phyloP scores from a whole-genome alignment of 495 filamentous ascomycete species.

The Sabuloglossum arenarium region DNA sequence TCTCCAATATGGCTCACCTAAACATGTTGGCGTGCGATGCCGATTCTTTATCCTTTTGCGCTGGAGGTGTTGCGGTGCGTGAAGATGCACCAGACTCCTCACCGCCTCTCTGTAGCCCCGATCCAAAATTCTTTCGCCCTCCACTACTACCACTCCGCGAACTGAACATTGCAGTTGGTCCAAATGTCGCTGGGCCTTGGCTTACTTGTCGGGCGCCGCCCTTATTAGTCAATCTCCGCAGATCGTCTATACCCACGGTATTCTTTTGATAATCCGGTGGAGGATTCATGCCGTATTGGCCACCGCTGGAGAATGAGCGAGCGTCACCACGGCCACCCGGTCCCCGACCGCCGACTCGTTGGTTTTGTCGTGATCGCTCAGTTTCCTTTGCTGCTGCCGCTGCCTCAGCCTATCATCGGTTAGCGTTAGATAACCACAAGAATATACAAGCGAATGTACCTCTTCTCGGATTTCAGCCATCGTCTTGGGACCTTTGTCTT shows the following conservation, averaged over 20 bases:
- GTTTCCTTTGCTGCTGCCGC: conserved; percentile 43
- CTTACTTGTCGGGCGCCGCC: conserved; percentile 24
- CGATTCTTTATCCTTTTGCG: conserved; percentile 31
- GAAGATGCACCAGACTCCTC: conserved; percentile 73
- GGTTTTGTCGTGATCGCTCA: conserved; percentile 35
- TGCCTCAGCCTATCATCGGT: conserved; percentile 36
- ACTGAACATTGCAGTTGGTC: conserved; percentile 56
- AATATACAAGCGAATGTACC: conserved; percentile 25
- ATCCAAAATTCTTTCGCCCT: conserved; percentile 52
- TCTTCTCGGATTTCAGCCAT: conserved; percentile 78
- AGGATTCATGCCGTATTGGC: conserved; percentile 30
- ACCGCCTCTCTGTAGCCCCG: conserved; percentile 43
- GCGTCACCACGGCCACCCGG: conserved; percentile 67
- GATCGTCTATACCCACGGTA: conserved; percentile 73
- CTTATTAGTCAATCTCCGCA: conserved; percentile 50
- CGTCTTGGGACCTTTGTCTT: conserved; percentile 87
- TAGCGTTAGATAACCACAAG: conserved; percentile 10
- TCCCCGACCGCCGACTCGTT: conserved; percentile 40
- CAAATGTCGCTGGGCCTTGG: conserved; percentile 32
- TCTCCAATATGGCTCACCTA: conserved; percentile 33
- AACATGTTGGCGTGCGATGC: conserved; percentile 67
- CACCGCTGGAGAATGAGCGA: conserved; percentile 48
- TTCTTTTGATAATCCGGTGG: conserved; percentile 52
- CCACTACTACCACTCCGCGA: conserved; percentile 47
- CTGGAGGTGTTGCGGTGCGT: conserved; percentile 67